phyloP scores from a whole-genome alignment of 768 basidiomycete species.

The Podaxis sp. region DNA sequence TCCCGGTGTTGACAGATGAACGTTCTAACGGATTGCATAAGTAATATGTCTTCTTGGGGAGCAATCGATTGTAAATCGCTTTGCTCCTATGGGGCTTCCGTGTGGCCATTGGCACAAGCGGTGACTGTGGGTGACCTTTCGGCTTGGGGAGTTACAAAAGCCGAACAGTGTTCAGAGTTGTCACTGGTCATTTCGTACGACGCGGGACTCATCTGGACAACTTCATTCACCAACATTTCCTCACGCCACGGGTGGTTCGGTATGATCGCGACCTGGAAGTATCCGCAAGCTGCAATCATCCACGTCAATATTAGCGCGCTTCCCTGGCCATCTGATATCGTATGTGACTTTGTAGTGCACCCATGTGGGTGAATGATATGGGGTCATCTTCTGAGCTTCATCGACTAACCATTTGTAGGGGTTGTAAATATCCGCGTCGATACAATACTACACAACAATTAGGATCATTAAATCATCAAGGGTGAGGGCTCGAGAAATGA shows the following conservation, averaged over 20 bases:
- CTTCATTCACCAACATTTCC: too few relatives aligned
- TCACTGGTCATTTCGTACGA: too few relatives aligned
- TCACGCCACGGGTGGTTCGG: too few relatives aligned
- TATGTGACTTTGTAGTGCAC: not conserved
- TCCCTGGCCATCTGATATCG: not conserved
- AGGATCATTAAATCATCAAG: not conserved
- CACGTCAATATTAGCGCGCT: not conserved
- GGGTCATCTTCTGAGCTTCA: not conserved
- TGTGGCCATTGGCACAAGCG: not conserved
- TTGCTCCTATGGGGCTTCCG: not conserved
- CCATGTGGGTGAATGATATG: not conserved
- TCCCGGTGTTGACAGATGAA: not conserved
- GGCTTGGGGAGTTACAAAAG: too few relatives aligned
- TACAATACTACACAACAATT: not conserved
- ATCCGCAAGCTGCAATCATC: not conserved
- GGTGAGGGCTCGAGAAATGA: not conserved
- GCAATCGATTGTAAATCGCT: not conserved
- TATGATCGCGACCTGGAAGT: too few relatives aligned
- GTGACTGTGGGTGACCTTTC: not conserved
- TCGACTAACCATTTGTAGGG: not conserved
- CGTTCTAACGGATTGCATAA: not conserved
- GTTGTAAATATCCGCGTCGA: not conserved
- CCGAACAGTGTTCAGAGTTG: too few relatives aligned
- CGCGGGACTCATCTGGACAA: too few relatives aligned
- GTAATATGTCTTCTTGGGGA: not conserved